These are phyloP conservation scores for Hortiboletus flavorubellus DNA, from an alignment of 768 basidiomycete genomes.

Conservation along the genomic window DNA sequence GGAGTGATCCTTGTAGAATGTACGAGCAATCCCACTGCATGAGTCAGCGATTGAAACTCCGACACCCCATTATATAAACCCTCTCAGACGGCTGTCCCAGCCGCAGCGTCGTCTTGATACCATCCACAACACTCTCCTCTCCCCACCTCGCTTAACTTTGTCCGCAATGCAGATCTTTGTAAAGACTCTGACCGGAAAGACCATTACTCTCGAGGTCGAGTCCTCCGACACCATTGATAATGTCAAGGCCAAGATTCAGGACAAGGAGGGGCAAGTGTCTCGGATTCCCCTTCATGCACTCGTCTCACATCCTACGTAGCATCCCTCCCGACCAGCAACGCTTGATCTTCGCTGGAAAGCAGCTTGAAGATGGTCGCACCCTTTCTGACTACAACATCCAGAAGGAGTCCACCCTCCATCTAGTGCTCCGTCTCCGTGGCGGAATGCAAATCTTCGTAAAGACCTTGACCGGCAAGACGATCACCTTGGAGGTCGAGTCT, in stretches of 20 bases:
- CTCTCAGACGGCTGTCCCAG: not conserved
- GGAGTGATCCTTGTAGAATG: constrained; percentile 2
- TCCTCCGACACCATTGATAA: constrained; percentile 28
- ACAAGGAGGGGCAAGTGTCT: constrained; percentile 54
- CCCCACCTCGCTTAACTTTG: not conserved
- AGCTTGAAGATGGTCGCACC: constrained; percentile 91
- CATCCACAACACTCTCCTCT: not conserved
- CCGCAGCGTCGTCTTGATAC: not conserved
- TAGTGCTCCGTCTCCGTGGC: constrained; percentile 85
- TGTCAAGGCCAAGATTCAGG: constrained; percentile 51
- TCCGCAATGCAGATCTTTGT: constrained; percentile 63
- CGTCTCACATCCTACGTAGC: constrained; percentile 22
- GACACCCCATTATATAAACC: constrained; percentile 14
- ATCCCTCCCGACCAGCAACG: constrained; percentile 92
- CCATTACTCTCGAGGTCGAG: constrained; percentile 44
- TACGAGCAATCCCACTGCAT: constrained; percentile 8
- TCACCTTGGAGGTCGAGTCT: constrained; percentile 86
- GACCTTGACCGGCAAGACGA: constrained; percentile 86
- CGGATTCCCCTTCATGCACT: rapidly evolving
- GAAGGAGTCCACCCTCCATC: constrained; percentile 92
- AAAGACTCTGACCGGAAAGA: constrained; percentile 88
- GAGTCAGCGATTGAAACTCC: constrained; percentile 20
- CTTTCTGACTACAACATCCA: constrained; percentile 91
- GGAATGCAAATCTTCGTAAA: constrained; percentile 87
- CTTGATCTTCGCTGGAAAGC: constrained; percentile 95